Conservation (phyloP, 2,329 filamentous ascomycete genomes). For the Alternaria tenuissima region DNA sequence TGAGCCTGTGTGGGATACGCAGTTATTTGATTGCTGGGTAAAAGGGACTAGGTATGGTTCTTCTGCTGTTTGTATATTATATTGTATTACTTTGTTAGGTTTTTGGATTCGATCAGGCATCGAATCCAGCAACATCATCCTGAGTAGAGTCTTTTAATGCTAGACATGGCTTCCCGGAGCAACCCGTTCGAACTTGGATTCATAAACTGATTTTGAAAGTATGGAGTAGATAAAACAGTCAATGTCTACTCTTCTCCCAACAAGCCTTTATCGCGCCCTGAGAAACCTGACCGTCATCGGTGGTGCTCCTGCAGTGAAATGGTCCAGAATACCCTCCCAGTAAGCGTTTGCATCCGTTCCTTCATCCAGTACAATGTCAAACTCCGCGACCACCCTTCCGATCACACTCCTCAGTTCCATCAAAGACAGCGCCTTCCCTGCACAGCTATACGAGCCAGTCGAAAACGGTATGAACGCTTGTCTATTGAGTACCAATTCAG, state of each 20-base stretch:
- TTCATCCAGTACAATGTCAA: conserved; percentile 55
- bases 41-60: not conserved
- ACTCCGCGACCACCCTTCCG: conserved; percentile 66
- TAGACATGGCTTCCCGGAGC: not conserved
- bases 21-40: not conserved
- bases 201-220: not conserved
- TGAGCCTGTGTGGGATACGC: not conserved
- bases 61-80: not conserved
- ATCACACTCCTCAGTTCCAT: conserved; percentile 69
- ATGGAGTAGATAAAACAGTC: not conserved
- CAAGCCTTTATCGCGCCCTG: not conserved
- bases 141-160: not conserved
- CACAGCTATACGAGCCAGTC: conserved; percentile 71
- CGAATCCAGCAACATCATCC: not conserved
- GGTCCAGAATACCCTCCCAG: conserved; percentile 30
- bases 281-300: conserved; percentile 26
- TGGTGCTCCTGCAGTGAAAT: conserved; percentile 36
- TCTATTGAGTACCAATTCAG: conserved; percentile 29
- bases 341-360: conserved; percentile 27
- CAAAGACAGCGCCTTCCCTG: conserved; percentile 71
- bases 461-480: conserved; percentile 75
- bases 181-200: not conserved
- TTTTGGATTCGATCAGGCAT: not conserved
- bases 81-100: not conserved
- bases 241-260: not conserved